Evolutionary conservation across 176 grass and related monocot species (phyloP), one percentile per base, ranked within the genome.

Genomic region (Oryza meyeriana): DNA sequence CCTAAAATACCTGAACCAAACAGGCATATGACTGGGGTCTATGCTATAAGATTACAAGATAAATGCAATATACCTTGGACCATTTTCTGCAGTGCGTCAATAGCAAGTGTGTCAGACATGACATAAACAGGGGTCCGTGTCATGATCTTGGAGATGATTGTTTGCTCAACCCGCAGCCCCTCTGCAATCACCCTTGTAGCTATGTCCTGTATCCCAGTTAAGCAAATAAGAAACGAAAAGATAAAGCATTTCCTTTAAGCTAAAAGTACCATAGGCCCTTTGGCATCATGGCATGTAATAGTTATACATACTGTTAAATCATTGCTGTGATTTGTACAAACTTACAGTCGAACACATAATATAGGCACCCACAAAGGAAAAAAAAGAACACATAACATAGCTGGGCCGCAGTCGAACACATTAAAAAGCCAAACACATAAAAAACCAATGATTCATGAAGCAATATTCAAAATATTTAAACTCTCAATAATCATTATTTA

Each of bases 41-140:
- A 72, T 31, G 32, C 29, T 52, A 50, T 58, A 28, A 69, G 70
- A 35, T 74, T 13, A 70, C n/a, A 76, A 36, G 13, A 8, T 70
- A 76, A 29, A 33, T 45, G 50, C 69, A 1, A 78, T 63, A 57
- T 78, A 97, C 96, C 93, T 93, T 93, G 90, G 25, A 98, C 87
- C 96, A 98, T 98, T 88, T 95, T 98, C 71, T 98, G 96, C 32
- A 98, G 44, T 27, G 96, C 96, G 28, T 98, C 96, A 11, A 90
- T 93, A 63, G 96, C 96, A 63, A 90, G 83, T 74, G 89, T 84
- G 79, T 98, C 93, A 29, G 89, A n/a, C 61, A 82, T 90, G 26
- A 98, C 90, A 41, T 89, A 98, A 5, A 74, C 1, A 28, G 96
- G 96, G 58, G 82, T 93, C 76, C 96, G 84, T 31, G 96, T 98